phyloP scores from a whole-genome alignment of 192 early-diverging fungal genomes.

The Coemansia sp. region DNA sequence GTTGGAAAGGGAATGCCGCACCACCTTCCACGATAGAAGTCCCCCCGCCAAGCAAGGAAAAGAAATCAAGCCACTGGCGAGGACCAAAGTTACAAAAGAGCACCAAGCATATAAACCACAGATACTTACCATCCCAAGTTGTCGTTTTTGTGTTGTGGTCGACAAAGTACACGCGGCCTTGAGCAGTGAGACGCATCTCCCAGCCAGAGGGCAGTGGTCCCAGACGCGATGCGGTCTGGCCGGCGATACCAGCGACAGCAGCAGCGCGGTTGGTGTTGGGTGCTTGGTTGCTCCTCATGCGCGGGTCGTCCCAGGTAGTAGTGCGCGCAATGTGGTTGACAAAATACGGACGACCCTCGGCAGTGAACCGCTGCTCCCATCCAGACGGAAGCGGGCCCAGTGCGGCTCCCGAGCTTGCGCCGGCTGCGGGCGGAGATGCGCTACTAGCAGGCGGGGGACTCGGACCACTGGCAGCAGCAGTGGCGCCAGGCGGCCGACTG shows the following conservation, averaged over 20 bases:
- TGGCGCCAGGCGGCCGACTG: conserved; percentile 7
- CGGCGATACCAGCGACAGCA: conserved; percentile 47
- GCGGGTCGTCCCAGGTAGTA: conserved; percentile 92
- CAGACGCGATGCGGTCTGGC: conserved; percentile 59
- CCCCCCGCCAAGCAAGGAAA: not conserved
- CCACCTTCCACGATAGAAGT: conserved; percentile 1
- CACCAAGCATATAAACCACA: not conserved
- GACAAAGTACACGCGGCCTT: conserved; percentile 95
- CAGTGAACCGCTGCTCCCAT: conserved; percentile 79
- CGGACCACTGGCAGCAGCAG: conserved; percentile 17
- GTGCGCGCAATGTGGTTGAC: conserved; percentile 90
- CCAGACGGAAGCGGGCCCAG: conserved; percentile 81
- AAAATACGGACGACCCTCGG: conserved; percentile 86
- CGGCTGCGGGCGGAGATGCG: conserved; percentile 19
- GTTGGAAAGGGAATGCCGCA: not conserved
- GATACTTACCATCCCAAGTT: conserved; percentile 88
- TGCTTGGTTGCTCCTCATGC: conserved; percentile 52
- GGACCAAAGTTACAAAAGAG: not conserved
- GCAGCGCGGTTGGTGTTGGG: conserved; percentile 44
- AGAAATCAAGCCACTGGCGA: conserved; percentile 10
- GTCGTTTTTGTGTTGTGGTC: conserved; percentile 98
- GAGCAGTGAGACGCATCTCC: conserved; percentile 98
- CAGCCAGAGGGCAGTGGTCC: conserved; percentile 96
- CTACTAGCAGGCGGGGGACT: conserved; percentile 1
- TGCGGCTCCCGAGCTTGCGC: conserved; percentile 32